These are phyloP conservation scores for Alternaria sp. DNA, from an alignment of 2,329 filamentous ascomycete genomes.

Conservation along the genomic window DNA sequence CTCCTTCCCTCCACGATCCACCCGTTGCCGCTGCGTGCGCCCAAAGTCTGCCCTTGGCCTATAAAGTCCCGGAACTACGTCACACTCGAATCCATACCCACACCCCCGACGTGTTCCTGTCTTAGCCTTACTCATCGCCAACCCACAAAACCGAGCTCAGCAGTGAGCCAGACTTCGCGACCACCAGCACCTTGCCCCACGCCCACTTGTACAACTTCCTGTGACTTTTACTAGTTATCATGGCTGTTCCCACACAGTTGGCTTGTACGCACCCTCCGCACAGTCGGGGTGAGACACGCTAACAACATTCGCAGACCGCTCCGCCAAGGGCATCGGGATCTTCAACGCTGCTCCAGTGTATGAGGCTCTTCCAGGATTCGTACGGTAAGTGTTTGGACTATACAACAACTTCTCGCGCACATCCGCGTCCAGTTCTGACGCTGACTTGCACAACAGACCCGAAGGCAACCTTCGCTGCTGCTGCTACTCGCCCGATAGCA, in stretches of 20 bases:
- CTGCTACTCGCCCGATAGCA: constrained; percentile 93
- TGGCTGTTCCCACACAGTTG: constrained; percentile 93
- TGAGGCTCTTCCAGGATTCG: constrained; percentile 80
- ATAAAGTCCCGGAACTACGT: constrained; percentile 33
- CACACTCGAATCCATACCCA: constrained; percentile 25
- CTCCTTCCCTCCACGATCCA: constrained; percentile 17
- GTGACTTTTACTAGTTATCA: constrained; percentile 94
- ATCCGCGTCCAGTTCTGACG: not conserved
- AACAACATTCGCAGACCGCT: constrained; percentile 67
- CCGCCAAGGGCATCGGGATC: constrained; percentile 93
- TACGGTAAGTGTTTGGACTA: constrained; percentile 51
- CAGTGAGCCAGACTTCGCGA: constrained; percentile 39
- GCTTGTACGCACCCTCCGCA: constrained; percentile 65
- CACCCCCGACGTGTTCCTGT: constrained; percentile 36
- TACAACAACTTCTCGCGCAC: not conserved
- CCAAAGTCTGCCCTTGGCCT: constrained; percentile 36
- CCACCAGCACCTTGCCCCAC: constrained; percentile 39
- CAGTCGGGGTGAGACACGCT: constrained; percentile 8
- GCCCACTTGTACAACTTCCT: constrained; percentile 52
- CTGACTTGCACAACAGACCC: constrained; percentile 61
- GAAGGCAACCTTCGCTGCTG: constrained; percentile 95
- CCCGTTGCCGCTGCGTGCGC: constrained; percentile 42
- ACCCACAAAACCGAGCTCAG: constrained; percentile 23
- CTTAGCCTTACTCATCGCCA: constrained; percentile 39
- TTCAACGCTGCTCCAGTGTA: constrained; percentile 92